Base-by-base conservation (phyloP, 2,329 filamentous ascomycete species). In the Botrytis hyacinthi region DNA sequence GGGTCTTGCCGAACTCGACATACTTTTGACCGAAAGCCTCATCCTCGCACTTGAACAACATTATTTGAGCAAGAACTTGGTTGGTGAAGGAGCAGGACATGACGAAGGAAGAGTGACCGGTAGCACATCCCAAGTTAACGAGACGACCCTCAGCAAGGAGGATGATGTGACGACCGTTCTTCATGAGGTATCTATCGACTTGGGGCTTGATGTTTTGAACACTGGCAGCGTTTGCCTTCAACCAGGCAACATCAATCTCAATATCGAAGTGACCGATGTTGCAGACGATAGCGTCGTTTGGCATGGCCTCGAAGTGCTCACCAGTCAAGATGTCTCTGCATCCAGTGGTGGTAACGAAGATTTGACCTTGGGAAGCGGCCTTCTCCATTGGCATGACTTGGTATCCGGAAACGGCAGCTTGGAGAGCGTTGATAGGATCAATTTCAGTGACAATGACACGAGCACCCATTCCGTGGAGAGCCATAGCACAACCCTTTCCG, bases 21-120 rank as follows among this genome's bases (percentile, higher is more conserved):
- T 98, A 97, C 90, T 98, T 98, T 86, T 93, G 87, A 85, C 92
- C 90, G 84, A 97, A 99, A 74, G 87, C 92, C 83, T 89, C 89
- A 83, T 98, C 95, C 81, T 92, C 88, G 81, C 91, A 92, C 92
- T 98, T 98, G 93, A 86, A 99, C 82, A 99, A 88, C 88, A 97
- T 92, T 87, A 99, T 98, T 89, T 99, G 96, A 79, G 96, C 96
- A 84, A 99, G 93, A 81, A 98, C 96, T 90, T 99, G 96, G 92
- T 99, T 99, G 90, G 95, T 97, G 92, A 99, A 99, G 78, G 95
- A 98, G 92, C 96, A 99, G 81, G 95, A 98, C 96, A 99, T 98
- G 89, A 99, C 96, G 86, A 99, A 99, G 71, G 95, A 98, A 80
- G 95, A 97, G 92, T 99, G 96, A 80, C 96, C 96, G 78, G 96